A percentile compares a stretch with the other conserved stretches of the same genome.
Evolutionary conservation across 192 early-diverging fungal species (phyloP).

Genomic region (Coemansia sp.): DNA sequence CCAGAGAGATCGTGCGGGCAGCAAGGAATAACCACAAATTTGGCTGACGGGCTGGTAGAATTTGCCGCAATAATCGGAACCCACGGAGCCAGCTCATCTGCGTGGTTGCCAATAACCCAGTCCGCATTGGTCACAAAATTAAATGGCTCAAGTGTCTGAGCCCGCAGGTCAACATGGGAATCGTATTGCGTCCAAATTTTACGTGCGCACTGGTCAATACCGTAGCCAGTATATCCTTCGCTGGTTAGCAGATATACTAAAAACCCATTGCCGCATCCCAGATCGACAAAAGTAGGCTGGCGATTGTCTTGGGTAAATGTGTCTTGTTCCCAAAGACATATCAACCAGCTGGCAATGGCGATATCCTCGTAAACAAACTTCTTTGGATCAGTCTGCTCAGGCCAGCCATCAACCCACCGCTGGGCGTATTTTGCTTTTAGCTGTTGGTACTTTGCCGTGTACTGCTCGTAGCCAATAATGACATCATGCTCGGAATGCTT

Average conservation of each 20-base stretch:
- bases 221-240: constrained; percentile 72
- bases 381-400: constrained; percentile 77
- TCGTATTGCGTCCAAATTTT: constrained; percentile 74
- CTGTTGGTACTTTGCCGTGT: constrained; percentile 60
- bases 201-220: constrained; percentile 71
- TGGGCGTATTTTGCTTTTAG: constrained; percentile 70
- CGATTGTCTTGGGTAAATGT: not conserved
- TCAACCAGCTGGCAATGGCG: constrained; percentile 79
- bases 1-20: constrained; percentile 78
- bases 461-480: constrained; percentile 67
- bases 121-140: constrained; percentile 28
- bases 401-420: constrained; percentile 70
- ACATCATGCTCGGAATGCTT: constrained; percentile 71
- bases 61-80: constrained; percentile 73
- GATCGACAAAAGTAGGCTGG: constrained; percentile 68
- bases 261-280: constrained; percentile 86
- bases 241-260: constrained; percentile 68
- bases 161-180: constrained; percentile 43
- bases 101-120: constrained; percentile 89
- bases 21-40: constrained; percentile 77
- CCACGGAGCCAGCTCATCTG: constrained; percentile 86
- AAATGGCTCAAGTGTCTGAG: constrained; percentile 58
- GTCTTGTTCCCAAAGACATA: constrained; percentile 67
- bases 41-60: constrained; percentile 10
- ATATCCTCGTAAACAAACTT: constrained; percentile 90